phyloP scores from a whole-genome alignment of 2,329 filamentous ascomycete species.

The Rhinocladiella similis region DNA sequence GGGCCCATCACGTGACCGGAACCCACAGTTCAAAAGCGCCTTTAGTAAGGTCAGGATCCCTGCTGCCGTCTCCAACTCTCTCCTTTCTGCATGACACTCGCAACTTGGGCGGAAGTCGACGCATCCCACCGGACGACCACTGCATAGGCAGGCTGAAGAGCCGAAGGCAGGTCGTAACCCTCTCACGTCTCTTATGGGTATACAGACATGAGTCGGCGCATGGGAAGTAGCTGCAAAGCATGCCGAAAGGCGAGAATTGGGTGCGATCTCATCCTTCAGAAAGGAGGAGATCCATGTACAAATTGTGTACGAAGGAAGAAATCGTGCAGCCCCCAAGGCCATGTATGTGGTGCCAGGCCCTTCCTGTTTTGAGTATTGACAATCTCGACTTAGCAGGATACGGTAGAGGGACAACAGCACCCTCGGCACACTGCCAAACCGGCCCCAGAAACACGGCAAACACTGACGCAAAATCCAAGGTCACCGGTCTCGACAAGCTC shows the following conservation, averaged over 20 bases:
- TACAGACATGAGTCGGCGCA: constrained; percentile 6
- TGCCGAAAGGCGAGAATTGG: constrained; percentile 15
- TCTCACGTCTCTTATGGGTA: neutral
- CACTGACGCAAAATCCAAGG: neutral
- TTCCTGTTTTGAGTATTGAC: neutral
- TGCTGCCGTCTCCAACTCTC: too few relatives aligned
- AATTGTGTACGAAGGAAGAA: constrained; percentile 14
- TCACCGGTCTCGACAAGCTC: neutral
- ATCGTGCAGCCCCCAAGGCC: neutral
- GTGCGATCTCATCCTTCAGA: constrained; percentile 5
- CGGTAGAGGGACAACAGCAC: neutral
- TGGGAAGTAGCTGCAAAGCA: constrained; percentile 9
- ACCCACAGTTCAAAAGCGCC: too few relatives aligned
- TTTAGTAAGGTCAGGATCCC: too few relatives aligned
- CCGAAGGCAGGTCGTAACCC: too few relatives aligned
- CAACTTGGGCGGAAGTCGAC: too few relatives aligned
- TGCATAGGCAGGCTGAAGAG: too few relatives aligned
- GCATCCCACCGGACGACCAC: too few relatives aligned
- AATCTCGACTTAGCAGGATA: neutral
- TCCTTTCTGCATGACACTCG: too few relatives aligned
- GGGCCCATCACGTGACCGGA: too few relatives aligned
- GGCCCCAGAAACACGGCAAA: neutral
- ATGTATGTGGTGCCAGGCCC: neutral
- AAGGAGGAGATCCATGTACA: constrained; percentile 2
- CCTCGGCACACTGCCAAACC: neutral